phyloP scores from a whole-genome alignment of 2,329 filamentous ascomycete species.

The Aspergillus brasiliensis region DNA sequence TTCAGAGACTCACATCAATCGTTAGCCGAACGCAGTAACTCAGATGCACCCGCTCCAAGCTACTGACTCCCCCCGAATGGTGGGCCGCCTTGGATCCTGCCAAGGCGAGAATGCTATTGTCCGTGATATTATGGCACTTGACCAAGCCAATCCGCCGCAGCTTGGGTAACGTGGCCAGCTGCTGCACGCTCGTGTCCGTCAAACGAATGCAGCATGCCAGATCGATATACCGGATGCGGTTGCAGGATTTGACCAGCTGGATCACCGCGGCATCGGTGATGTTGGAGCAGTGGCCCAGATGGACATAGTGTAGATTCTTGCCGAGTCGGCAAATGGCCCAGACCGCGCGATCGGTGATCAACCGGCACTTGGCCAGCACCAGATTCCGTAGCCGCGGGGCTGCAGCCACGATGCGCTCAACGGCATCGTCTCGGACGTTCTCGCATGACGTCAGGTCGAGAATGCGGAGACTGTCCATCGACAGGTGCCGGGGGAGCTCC shows the following conservation, averaged over 20 bases:
- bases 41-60: slow-evolving; percentile 88
- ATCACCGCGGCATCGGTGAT: slow-evolving; percentile 90
- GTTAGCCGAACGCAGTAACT: slow-evolving; percentile 91
- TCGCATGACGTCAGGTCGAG: slow-evolving; percentile 89
- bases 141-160: slow-evolving; percentile 92
- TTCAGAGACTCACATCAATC: slow-evolving; percentile 63
- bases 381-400: slow-evolving; percentile 89
- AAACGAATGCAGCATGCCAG: slow-evolving; percentile 90
- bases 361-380: slow-evolving; percentile 89
- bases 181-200: slow-evolving; percentile 82
- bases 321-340: slow-evolving; percentile 83
- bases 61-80: slow-evolving; percentile 64
- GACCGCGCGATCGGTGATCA: slow-evolving; percentile 88
- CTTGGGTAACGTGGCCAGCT: slow-evolving; percentile 85
- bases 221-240: slow-evolving; percentile 95
- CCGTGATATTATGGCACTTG: slow-evolving; percentile 88
- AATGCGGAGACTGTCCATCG: slow-evolving; percentile 86
- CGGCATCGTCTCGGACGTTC: slow-evolving; percentile 79
- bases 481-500: slow-evolving; percentile 66
- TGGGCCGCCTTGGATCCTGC: slow-evolving; percentile 63
- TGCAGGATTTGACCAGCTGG: slow-evolving; percentile 80
- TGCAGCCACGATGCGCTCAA: slow-evolving; percentile 82
- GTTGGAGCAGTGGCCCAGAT: slow-evolving; percentile 87
- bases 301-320: slow-evolving; percentile 96
- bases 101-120: slow-evolving; percentile 82